phyloP scores from a whole-genome alignment of 2,329 filamentous ascomycete species.

The Scytalidium sp. region DNA sequence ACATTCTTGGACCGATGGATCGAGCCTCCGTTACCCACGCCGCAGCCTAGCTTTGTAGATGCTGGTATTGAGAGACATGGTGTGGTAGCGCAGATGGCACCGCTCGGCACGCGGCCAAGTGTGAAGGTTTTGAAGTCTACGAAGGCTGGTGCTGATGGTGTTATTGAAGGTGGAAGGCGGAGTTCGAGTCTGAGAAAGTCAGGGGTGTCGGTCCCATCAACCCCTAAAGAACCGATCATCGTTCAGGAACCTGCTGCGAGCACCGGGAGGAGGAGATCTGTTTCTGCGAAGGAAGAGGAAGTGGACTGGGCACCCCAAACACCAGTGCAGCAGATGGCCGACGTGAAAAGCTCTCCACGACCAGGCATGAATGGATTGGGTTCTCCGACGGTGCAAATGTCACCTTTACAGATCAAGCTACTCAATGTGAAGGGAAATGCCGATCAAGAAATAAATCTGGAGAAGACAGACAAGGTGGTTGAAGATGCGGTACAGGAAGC shows the following conservation, averaged over 20 bases:
- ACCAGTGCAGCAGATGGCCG: slow-evolving; percentile 13
- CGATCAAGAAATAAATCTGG: slow-evolving; percentile 16
- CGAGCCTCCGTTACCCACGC: slow-evolving; percentile 52
- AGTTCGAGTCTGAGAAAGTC: slow-evolving; percentile 17
- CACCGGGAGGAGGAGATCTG: slow-evolving; percentile 10
- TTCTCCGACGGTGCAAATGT: background rate
- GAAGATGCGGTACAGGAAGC: slow-evolving; percentile 58
- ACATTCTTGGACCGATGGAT: slow-evolving; percentile 42
- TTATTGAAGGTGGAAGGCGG: slow-evolving; percentile 9
- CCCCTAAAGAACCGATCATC: slow-evolving; percentile 17
- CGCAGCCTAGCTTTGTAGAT: slow-evolving; percentile 73
- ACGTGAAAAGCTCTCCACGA: slow-evolving; percentile 13
- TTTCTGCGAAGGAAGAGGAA: slow-evolving; percentile 13
- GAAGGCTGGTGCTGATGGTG: slow-evolving; percentile 14
- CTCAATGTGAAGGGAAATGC: slow-evolving; percentile 1
- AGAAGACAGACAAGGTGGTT: slow-evolving; percentile 47
- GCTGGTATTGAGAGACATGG: slow-evolving; percentile 67
- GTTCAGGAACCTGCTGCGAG: slow-evolving; percentile 20
- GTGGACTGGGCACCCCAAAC: slow-evolving; percentile 8
- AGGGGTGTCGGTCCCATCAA: slow-evolving; percentile 18
- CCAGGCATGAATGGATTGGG: slow-evolving; percentile 6
- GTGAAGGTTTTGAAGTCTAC: slow-evolving; percentile 52
- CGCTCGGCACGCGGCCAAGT: slow-evolving; percentile 70
- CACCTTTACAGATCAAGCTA: background rate
- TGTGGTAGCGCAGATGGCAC: slow-evolving; percentile 80